Evolutionary conservation across 2,329 filamentous ascomycete species (phyloP).

Genomic region (Botryotinia globosa): DNA sequence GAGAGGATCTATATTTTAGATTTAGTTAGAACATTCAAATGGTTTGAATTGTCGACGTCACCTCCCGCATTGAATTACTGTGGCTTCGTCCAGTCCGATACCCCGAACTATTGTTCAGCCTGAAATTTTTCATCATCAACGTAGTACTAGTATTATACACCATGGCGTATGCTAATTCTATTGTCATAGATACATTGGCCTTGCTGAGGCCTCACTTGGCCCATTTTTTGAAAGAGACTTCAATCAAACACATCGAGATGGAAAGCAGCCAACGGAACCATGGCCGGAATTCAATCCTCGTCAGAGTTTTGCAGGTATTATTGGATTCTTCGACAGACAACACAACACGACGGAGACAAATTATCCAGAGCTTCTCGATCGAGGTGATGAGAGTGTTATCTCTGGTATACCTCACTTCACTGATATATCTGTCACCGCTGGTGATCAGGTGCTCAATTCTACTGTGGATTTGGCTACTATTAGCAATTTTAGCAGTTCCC

Average conservation of each 20-base stretch:
- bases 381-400: conserved; percentile 63
- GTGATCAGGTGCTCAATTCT: conserved; percentile 55
- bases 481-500: conserved; percentile 58
- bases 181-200: conserved; percentile 22
- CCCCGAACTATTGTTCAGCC: neutral
- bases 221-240: conserved; percentile 27
- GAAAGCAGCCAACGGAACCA: conserved; percentile 43
- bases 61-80: neutral
- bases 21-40: neutral
- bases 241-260: conserved; percentile 26
- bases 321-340: conserved; percentile 65
- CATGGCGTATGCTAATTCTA: neutral
- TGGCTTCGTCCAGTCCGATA: neutral
- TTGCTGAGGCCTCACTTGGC: conserved; percentile 20
- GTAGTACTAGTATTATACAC: neutral
- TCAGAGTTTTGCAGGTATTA: conserved; percentile 64
- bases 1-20: neutral
- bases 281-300: conserved; percentile 65
- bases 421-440: conserved; percentile 54
- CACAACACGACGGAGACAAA: conserved; percentile 54
- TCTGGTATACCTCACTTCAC: conserved; percentile 65
- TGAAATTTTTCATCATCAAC: neutral
- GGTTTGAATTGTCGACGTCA: neutral
- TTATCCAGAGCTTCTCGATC: conserved; percentile 60
- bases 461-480: conserved; percentile 57